Conservation (phyloP, 1,284 basidiomycete genomes). For the Vanrija sp. region DNA sequence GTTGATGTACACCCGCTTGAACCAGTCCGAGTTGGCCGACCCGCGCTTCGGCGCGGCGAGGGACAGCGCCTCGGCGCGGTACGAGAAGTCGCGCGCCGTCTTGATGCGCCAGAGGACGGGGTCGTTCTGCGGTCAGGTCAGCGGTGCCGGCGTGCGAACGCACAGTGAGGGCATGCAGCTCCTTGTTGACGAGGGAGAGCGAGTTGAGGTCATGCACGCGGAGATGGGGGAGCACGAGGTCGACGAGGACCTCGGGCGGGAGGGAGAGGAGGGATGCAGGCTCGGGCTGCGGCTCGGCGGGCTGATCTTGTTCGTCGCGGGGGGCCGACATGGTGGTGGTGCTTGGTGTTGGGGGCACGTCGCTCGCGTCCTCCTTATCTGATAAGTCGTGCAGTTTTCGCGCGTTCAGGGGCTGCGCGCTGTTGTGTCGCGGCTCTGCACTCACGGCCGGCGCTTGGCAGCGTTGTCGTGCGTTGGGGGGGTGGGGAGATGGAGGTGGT, state of each 20-base stretch:
- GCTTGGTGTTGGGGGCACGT: too few relatives aligned
- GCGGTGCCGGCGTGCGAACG: conserved; percentile 53
- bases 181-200: conserved; percentile 48
- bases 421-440: too few relatives aligned
- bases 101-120: conserved; percentile 74
- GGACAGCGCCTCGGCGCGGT: conserved; percentile 52
- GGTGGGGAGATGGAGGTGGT: too few relatives aligned
- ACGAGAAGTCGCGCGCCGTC: conserved; percentile 71
- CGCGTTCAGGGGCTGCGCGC: too few relatives aligned
- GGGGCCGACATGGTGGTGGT: too few relatives aligned
- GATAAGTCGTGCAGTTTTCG: too few relatives aligned
- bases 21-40: conserved; percentile 51
- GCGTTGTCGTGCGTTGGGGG: too few relatives aligned
- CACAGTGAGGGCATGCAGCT: conserved; percentile 28
- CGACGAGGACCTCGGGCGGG: conserved; percentile 63
- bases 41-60: conserved; percentile 8
- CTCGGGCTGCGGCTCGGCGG: not conserved
- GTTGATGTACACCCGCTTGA: conserved; percentile 72
- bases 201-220: conserved; percentile 59
- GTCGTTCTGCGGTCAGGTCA: conserved; percentile 52
- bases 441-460: too few relatives aligned
- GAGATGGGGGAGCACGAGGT: conserved; percentile 64
- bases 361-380: too few relatives aligned
- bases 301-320: too few relatives aligned
- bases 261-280: conserved; percentile 16